Evolutionary conservation across 306 rosid species (phyloP), one percentile per base, ranked within the genome.

Genomic region (Pueraria montana): DNA sequence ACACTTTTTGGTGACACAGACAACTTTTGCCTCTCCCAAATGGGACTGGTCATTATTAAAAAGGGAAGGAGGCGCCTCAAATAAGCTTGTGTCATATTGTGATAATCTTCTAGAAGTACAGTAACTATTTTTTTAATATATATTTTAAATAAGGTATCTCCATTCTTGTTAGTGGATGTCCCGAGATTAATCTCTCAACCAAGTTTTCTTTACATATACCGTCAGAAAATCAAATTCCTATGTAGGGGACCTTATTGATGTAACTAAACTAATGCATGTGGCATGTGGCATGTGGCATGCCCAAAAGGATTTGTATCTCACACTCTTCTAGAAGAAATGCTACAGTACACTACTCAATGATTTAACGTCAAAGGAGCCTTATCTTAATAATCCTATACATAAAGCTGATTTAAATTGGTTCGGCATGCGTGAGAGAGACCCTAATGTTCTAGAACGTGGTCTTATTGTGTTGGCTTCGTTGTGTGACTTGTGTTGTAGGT

Each of bases 51-150:
- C 11, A 53, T 59, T 32, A 49, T 48, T 48, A 6, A 64, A 76
- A 64, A 8, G 8, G 4, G 8, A 13, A 74, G 65, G 59, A 61
- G 0, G 56, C 12, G 83, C 69, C 64, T 50, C 17, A 27, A 23
- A 74, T 14, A 48, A 85, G 72, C n/a, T 34, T 72, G 78, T 53
- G n/a, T n/a, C n/a, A n/a, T n/a, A n/a, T 11, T 3, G 36, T 62
- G 45, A 18, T n/a, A 11, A 58, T 45, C 45, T 88, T 90, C 94
- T 88, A 87, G 90, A 88, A 88, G 84, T 49, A 36, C 55, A 3
- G 74, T 24, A 67, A 55, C 14, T 17, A 24, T 6, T 18, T 34
- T 34, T 34, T 34, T 34, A 34, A 4, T 34, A 34, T 30, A 2
- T 30, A 30, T 30, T 30, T 30, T 30, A 30, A 30, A n/a, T n/a